phyloP scores from a whole-genome alignment of 192 early-diverging fungal genomes.

The Physocladia obscura region DNA sequence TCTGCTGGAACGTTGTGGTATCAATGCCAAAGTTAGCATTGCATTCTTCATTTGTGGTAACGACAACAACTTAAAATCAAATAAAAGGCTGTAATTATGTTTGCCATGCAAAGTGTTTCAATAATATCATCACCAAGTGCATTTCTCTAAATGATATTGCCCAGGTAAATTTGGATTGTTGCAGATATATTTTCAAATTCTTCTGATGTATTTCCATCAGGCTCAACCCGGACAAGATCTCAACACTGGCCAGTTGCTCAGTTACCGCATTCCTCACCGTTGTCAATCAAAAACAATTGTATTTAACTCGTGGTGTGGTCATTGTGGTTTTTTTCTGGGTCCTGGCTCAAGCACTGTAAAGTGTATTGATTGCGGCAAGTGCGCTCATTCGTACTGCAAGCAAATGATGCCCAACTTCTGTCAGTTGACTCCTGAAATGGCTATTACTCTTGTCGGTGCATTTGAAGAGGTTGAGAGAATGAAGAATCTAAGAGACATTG shows the following conservation, averaged over 20 bases:
- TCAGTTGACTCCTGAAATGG: constrained; percentile 42
- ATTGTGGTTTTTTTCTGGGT: constrained; percentile 80
- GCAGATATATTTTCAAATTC: neutral
- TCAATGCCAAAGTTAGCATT: constrained; percentile 77
- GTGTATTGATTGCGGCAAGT: constrained; percentile 45
- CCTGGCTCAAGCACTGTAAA: constrained; percentile 39
- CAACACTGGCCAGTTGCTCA: constrained; percentile 64
- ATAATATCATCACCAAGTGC: constrained; percentile 89
- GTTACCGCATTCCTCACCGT: constrained; percentile 94
- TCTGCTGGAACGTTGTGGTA: constrained; percentile 68
- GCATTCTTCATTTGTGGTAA: constrained; percentile 8
- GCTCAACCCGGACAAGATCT: constrained; percentile 60
- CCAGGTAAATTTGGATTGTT: constrained; percentile 2
- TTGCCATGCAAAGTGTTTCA: constrained; percentile 83
- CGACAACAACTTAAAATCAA: neutral
- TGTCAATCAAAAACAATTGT: constrained; percentile 81
- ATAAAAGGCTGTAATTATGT: constrained; percentile 80
- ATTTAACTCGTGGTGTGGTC: constrained; percentile 89
- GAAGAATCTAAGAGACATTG: constrained; percentile 40
- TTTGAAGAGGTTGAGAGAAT: constrained; percentile 46
- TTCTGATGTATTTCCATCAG: neutral
- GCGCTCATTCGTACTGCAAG: constrained; percentile 41
- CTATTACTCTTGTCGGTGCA: constrained; percentile 42
- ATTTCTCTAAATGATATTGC: constrained; percentile 51
- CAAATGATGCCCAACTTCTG: constrained; percentile 50